Evolutionary conservation across 495 filamentous ascomycete species (phyloP).

Genomic region (Annulohypoxylon bovei): DNA sequence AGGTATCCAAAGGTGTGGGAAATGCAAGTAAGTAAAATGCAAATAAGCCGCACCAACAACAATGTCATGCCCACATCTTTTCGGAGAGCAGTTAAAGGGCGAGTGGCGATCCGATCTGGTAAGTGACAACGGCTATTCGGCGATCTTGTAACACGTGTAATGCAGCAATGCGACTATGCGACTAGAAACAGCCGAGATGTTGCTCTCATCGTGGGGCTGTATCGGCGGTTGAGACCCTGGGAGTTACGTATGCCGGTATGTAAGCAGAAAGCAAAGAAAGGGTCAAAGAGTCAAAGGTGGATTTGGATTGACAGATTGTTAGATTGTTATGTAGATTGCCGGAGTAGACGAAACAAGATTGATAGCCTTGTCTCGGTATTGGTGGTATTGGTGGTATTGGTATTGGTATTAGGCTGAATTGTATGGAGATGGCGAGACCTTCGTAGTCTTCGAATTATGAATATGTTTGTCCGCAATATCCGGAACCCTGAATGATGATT

Average conservation of each 20-base stretch:
- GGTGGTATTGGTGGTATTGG: too few relatives aligned
- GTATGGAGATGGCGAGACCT: neutral
- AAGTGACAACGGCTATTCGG: constrained; percentile 13
- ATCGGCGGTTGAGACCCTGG: neutral
- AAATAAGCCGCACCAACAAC: neutral
- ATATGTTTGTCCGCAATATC: neutral
- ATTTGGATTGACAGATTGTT: neutral
- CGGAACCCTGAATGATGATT: neutral
- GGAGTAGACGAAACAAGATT: neutral
- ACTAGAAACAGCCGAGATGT: neutral
- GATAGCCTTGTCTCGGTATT: neutral
- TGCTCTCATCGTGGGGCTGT: neutral
- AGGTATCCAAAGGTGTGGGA: neutral
- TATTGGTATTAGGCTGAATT: neutral
- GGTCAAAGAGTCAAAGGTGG: neutral
- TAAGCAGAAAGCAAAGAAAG: neutral
- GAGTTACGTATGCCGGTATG: neutral
- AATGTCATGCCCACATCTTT: constrained; percentile 11
- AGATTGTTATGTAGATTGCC: too few relatives aligned
- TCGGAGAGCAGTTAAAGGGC: neutral
- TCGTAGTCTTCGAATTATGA: neutral
- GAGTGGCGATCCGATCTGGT: constrained; percentile 19
- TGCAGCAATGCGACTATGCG: neutral
- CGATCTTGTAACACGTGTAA: constrained; percentile 15
- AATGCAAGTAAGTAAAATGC: neutral